Evolutionary conservation across 345 rosid species (phyloP).

Genomic region (Ceriops zippeliana): DNA sequence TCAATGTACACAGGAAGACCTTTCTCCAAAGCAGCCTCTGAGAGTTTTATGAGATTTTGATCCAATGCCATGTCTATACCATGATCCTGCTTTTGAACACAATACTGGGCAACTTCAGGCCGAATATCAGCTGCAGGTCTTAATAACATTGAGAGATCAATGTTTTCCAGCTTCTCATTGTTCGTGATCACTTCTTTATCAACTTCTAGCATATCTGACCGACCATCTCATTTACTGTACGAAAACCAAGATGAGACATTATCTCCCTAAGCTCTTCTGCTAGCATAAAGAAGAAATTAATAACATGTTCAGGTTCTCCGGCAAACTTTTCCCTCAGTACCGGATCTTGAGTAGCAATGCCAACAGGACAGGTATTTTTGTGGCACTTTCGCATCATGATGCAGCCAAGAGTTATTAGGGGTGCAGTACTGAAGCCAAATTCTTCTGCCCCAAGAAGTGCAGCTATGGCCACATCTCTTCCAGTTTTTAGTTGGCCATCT

Average conservation of each 20-base stretch:
- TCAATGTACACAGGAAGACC: slow-evolving; percentile 82
- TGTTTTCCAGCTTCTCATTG: slow-evolving; percentile 82
- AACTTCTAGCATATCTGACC: slow-evolving; percentile 98
- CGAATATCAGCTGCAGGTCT: slow-evolving; percentile 94
- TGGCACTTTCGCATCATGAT: slow-evolving; percentile 99
- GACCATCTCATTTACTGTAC: slow-evolving; percentile 85
- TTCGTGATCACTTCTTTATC: slow-evolving; percentile 72
- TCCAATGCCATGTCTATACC: slow-evolving; percentile 96
- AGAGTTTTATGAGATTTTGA: slow-evolving; percentile 56
- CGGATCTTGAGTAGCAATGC: slow-evolving; percentile 99
- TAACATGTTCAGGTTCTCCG: slow-evolving; percentile 98
- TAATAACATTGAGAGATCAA: slow-evolving; percentile 80
- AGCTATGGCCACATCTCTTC: slow-evolving; percentile 96
- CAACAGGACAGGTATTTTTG: slow-evolving; percentile 99
- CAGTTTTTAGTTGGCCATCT: slow-evolving; percentile 98
- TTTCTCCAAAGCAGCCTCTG: slow-evolving; percentile 75
- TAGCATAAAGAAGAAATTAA: slow-evolving; percentile 95
- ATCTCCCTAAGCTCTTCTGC: slow-evolving; percentile 98
- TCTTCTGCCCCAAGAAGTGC: slow-evolving; percentile 99
- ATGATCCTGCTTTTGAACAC: slow-evolving; percentile 94
- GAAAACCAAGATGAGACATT: slow-evolving; percentile 89
- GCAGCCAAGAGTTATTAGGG: slow-evolving; percentile 97
- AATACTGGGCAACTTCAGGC: slow-evolving; percentile 90
- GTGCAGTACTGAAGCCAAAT: slow-evolving; percentile 99
- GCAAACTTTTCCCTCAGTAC: slow-evolving; percentile 97